A percentile compares a stretch with the other conserved stretches of the same genome.
Conservation (phyloP, 2,329 filamentous ascomycete species). For the Colletotrichum sp. region DNA sequence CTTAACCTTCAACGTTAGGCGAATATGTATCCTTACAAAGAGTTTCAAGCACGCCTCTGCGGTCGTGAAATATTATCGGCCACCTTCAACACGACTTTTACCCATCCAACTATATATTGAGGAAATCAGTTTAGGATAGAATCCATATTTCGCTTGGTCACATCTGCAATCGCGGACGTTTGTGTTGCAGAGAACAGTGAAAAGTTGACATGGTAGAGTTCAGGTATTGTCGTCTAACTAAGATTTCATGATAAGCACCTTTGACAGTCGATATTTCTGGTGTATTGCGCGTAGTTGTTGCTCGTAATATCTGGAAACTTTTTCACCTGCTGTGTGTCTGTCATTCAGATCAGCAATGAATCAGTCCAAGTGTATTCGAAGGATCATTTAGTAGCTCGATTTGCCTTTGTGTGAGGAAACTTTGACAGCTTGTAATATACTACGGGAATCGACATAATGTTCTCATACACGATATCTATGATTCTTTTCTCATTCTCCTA, state of each 20-base stretch:
- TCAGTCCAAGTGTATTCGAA: not conserved
- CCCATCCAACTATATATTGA: too few relatives aligned
- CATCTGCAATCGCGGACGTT: not conserved
- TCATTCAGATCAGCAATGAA: accelerated
- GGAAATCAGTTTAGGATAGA: not conserved
- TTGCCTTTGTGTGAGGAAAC: not conserved
- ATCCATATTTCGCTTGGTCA: not conserved
- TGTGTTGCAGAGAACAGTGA: not conserved
- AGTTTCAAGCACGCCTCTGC: not conserved
- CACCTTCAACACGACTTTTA: not conserved
- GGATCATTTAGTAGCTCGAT: not conserved
- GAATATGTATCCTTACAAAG: not conserved
- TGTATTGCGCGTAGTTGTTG: not conserved
- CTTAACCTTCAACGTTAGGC: not conserved
- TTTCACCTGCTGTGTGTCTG: not conserved
- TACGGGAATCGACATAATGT: accelerated
- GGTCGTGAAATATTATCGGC: not conserved
- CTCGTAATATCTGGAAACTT: not conserved
- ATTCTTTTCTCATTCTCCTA: not conserved
- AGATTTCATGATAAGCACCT: not conserved
- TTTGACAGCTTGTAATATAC: not conserved
- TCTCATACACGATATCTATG: accelerated
- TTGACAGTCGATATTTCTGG: not conserved
- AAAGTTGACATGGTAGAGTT: not conserved
- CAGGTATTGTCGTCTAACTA: not conserved